A percentile compares a stretch with the other conserved stretches of the same genome.
phyloP scores from a whole-genome alignment of 1,139 yeast genomes.

The Geotrichum candidum region DNA sequence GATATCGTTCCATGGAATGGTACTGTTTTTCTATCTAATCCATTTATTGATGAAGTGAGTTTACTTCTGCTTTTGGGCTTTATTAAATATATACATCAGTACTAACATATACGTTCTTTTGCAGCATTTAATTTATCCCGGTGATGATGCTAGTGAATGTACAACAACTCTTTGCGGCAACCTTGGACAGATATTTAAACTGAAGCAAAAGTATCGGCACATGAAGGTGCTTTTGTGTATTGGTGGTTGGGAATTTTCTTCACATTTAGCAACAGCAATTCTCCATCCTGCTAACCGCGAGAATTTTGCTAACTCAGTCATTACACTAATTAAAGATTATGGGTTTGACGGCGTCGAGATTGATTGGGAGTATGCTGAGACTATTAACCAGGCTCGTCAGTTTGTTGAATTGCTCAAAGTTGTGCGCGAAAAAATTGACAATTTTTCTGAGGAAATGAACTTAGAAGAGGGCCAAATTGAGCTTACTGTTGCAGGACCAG shows the following conservation, averaged over 20 bases:
- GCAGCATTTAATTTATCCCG: not conserved
- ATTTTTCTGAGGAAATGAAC: not conserved
- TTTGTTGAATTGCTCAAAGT: slow-evolving; percentile 1
- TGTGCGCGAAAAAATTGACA: not conserved
- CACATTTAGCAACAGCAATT: not conserved
- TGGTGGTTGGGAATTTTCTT: slow-evolving; percentile 1
- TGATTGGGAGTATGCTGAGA: slow-evolving; percentile 6
- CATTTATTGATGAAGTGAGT: not conserved
- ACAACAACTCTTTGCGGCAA: not conserved
- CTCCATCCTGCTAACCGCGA: not conserved
- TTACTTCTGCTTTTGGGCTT: not conserved
- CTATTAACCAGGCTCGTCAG: not conserved
- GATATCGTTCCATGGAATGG: not conserved
- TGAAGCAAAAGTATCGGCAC: slow-evolving; percentile 1
- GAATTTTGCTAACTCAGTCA: not conserved
- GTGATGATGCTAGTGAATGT: not conserved
- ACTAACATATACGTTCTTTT: not conserved
- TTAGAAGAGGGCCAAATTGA: not conserved
- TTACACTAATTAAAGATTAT: not conserved
- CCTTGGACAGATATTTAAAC: slow-evolving; percentile 1
- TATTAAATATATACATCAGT: not conserved
- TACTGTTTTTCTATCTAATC: not conserved
- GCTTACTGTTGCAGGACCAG: not conserved
- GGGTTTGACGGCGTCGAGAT: slow-evolving; percentile 7
- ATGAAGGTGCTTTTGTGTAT: not conserved